Evolutionary conservation across 345 rosid species (phyloP).

Genomic region (Arabidopsis suecica): DNA sequence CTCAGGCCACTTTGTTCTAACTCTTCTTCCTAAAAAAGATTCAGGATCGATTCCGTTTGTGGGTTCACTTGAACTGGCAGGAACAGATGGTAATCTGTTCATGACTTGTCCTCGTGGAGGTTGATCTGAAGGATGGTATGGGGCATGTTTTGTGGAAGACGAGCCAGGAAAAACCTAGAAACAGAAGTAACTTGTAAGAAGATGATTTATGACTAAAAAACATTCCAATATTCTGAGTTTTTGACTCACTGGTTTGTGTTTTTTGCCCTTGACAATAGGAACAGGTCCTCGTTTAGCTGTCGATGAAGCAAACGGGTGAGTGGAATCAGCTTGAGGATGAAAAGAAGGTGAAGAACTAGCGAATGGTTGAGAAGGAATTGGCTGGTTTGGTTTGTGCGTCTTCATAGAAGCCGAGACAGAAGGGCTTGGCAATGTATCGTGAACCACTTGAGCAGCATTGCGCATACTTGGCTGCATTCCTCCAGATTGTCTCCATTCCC

Average conservation of each 20-base stretch:
- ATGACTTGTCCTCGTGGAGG: conserved; percentile 63
- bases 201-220: not conserved
- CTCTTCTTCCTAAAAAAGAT: conserved; percentile 69
- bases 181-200: conserved; percentile 20
- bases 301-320: conserved; percentile 67
- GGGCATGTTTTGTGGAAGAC: conserved; percentile 63
- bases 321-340: conserved; percentile 62
- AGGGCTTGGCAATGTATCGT: conserved; percentile 75
- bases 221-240: conserved; percentile 6
- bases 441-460: conserved; percentile 59
- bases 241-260: conserved; percentile 73
- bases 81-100: conserved; percentile 62
- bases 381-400: conserved; percentile 67
- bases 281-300: conserved; percentile 64
- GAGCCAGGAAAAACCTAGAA: conserved; percentile 64
- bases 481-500: conserved; percentile 91
- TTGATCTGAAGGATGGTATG: conserved; percentile 62
- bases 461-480: conserved; percentile 65
- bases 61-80: conserved; percentile 52
- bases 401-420: conserved; percentile 76
- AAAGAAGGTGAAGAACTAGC: conserved; percentile 63
- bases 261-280: conserved; percentile 68
- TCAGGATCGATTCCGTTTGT: conserved; percentile 56
- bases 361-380: conserved; percentile 68
- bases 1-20: conserved; percentile 90